These are phyloP conservation scores for Nannochloropsis salina DNA, from an alignment of 108 stramenopile genomes.

Conservation along the genomic window DNA sequence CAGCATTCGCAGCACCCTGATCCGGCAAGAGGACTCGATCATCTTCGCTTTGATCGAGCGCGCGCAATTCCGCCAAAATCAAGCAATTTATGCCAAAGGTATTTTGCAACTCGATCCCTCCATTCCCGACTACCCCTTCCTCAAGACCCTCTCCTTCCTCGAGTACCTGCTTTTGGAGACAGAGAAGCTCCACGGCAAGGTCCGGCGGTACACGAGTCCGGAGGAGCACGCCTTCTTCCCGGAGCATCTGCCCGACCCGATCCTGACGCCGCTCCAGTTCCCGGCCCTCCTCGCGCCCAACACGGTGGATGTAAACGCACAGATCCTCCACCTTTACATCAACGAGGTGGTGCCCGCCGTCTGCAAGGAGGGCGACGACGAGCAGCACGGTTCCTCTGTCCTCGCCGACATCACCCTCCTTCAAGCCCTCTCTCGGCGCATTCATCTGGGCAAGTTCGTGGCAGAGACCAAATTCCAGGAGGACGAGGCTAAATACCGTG, in stretches of 20 bases:
- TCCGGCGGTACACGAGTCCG: conserved; percentile 93
- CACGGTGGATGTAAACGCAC: conserved; percentile 77
- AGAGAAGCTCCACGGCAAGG: conserved; percentile 79
- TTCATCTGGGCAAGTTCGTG: conserved; percentile 96
- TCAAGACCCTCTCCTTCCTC: conserved; percentile 65
- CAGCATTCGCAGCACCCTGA: conserved; percentile 51
- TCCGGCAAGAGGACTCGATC: conserved; percentile 82
- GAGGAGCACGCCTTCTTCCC: conserved; percentile 97
- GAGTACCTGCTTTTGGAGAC: conserved; percentile 91
- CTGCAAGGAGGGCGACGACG: conserved; percentile 77
- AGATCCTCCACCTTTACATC: conserved; percentile 70
- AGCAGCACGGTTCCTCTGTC: conserved; percentile 87
- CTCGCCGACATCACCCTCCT: conserved; percentile 74
- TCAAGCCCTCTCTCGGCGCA: conserved; percentile 80
- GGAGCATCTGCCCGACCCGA: conserved; percentile 63
- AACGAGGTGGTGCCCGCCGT: conserved; percentile 71
- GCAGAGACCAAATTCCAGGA: conserved; percentile 87
- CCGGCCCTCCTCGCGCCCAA: conserved; percentile 64
- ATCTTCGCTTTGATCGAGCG: conserved; percentile 97
- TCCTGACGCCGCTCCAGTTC: conserved; percentile 71
- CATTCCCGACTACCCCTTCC: conserved; percentile 25
- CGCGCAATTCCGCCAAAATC: conserved; percentile 83
- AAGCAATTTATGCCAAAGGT: conserved; percentile 61
- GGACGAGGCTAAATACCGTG: conserved; percentile 47
- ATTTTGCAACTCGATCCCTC: conserved; percentile 27